These are phyloP conservation scores for Cubamyces lactineus DNA, from an alignment of 768 basidiomycete species.

Conservation along the genomic window DNA sequence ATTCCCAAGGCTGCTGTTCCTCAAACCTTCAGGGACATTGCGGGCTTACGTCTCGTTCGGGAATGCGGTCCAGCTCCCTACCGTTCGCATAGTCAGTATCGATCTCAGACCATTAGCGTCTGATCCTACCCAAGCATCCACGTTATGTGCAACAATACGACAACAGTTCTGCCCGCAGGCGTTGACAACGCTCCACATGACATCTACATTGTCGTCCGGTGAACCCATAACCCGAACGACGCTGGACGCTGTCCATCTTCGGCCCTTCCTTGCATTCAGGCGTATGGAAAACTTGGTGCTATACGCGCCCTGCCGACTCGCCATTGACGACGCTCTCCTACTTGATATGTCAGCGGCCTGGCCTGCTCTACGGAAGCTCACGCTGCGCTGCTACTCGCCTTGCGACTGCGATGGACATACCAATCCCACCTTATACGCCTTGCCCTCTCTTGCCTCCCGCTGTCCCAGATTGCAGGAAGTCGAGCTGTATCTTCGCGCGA, in stretches of 20 bases:
- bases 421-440: conserved; percentile 9
- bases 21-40: background rate
- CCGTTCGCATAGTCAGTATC: background rate
- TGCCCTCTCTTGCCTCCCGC: conserved; percentile 11
- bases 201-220: too few species aligned
- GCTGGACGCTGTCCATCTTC: background rate
- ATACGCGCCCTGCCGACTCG: background rate
- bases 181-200: too few species aligned
- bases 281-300: background rate
- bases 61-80: background rate
- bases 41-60: background rate
- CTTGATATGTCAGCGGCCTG: conserved; percentile 13
- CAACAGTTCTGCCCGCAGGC: background rate
- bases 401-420: background rate
- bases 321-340: conserved; percentile 10
- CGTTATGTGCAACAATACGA: background rate
- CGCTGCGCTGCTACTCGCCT: background rate
- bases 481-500: conserved; percentile 5
- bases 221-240: background rate
- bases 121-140: too few species aligned
- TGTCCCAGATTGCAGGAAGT: background rate
- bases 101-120: background rate
- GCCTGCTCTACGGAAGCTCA: conserved; percentile 2
- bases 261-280: background rate
- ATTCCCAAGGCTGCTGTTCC: background rate